Evolutionary conservation across 2,329 filamentous ascomycete species (phyloP).

Genomic region (Cytospora leucostoma): DNA sequence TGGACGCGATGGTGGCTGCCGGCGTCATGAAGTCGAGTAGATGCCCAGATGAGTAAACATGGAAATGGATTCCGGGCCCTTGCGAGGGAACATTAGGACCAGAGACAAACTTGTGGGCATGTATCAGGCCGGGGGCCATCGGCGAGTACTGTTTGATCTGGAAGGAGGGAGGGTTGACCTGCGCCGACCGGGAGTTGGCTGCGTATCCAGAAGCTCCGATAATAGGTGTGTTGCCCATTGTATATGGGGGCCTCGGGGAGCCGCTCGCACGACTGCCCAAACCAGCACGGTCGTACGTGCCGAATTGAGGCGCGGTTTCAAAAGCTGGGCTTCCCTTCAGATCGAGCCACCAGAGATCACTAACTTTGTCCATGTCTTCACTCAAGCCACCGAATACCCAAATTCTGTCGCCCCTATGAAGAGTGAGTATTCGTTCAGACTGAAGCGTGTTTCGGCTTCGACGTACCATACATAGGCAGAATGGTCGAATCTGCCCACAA

Average conservation of each 20-base stretch:
- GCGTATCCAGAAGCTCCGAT: constrained; percentile 66
- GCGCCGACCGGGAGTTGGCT: constrained; percentile 66
- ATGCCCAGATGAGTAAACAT: constrained; percentile 89
- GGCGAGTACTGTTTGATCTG: constrained; percentile 75
- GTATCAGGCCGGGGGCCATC: constrained; percentile 84
- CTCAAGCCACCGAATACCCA: constrained; percentile 97
- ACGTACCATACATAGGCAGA: constrained; percentile 82
- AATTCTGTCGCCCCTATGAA: constrained; percentile 68
- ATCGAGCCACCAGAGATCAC: constrained; percentile 97
- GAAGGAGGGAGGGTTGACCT: constrained; percentile 67
- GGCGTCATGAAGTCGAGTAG: constrained; percentile 94
- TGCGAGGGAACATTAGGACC: constrained; percentile 85
- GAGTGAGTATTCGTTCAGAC: constrained; percentile 26
- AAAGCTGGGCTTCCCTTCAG: constrained; percentile 88
- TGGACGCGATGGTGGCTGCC: constrained; percentile 79
- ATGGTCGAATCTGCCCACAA: constrained; percentile 93
- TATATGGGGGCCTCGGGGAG: constrained; percentile 56
- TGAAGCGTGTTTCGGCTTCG: not conserved
- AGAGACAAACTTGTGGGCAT: constrained; percentile 84
- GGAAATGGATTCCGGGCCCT: constrained; percentile 90
- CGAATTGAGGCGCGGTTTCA: constrained; percentile 64
- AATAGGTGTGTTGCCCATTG: constrained; percentile 50
- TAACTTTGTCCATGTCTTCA: constrained; percentile 94
- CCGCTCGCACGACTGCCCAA: constrained; percentile 44
- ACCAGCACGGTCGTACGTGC: constrained; percentile 51